phyloP scores from a whole-genome alignment of 2,329 filamentous ascomycete genomes.

The Fusarium sp. region DNA sequence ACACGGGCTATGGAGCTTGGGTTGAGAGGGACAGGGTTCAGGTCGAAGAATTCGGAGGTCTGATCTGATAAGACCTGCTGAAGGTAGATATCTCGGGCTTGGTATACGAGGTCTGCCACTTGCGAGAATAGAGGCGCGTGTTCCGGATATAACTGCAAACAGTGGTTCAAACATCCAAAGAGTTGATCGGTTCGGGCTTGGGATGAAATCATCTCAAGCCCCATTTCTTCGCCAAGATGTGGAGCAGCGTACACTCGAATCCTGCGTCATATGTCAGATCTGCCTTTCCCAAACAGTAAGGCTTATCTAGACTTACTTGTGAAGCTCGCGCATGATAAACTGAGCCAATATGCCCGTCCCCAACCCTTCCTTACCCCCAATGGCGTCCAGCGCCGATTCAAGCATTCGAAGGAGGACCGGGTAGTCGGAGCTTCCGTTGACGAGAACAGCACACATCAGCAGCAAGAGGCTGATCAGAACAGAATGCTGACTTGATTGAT shows the following conservation, averaged over 20 bases:
- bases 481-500: slow-evolving; percentile 33
- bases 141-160: slow-evolving; percentile 78
- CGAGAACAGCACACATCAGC: slow-evolving; percentile 44
- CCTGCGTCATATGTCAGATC: not conserved
- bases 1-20: slow-evolving; percentile 39
- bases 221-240: slow-evolving; percentile 45
- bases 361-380: slow-evolving; percentile 43
- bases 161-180: slow-evolving; percentile 44
- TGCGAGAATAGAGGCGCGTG: slow-evolving; percentile 81
- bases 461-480: slow-evolving; percentile 46
- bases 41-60: slow-evolving; percentile 26
- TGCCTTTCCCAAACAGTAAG: accelerated
- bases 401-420: slow-evolving; percentile 47
- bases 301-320: slow-evolving; percentile 39
- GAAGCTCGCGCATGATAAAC: slow-evolving; percentile 47
- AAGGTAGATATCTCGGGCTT: slow-evolving; percentile 86
- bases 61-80: slow-evolving; percentile 71
- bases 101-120: slow-evolving; percentile 85
- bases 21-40: not conserved
- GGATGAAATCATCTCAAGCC: slow-evolving; percentile 46
- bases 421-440: slow-evolving; percentile 49
- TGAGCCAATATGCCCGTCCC: slow-evolving; percentile 38
- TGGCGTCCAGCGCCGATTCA: slow-evolving; percentile 46
- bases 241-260: slow-evolving; percentile 47
- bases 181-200: slow-evolving; percentile 37